These are phyloP conservation scores for Coniella vitis DNA, from an alignment of 2,329 filamentous ascomycete species.

Conservation along the genomic window DNA sequence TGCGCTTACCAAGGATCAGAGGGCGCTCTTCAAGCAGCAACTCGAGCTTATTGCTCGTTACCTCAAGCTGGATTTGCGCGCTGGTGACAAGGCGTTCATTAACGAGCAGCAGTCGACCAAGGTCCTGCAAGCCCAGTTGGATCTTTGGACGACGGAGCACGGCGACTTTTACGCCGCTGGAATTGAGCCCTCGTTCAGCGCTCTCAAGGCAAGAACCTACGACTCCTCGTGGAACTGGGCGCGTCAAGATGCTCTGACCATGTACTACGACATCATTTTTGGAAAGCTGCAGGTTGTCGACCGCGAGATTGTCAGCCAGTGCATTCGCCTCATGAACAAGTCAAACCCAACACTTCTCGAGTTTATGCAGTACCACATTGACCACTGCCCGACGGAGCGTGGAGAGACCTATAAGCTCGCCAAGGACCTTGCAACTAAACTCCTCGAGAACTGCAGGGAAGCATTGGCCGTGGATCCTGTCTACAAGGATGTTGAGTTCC, in stretches of 20 bases:
- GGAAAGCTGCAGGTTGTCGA: slow-evolving; percentile 88
- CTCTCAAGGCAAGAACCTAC: slow-evolving; percentile 90
- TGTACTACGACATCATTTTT: slow-evolving; percentile 99
- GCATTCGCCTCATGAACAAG: slow-evolving; percentile 98
- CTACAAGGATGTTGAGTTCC: slow-evolving; percentile 92
- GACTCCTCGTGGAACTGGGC: slow-evolving; percentile 99
- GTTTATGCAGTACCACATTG: slow-evolving; percentile 99
- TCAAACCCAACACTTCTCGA: slow-evolving; percentile 93
- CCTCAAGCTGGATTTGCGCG: slow-evolving; percentile 91
- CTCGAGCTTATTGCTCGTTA: slow-evolving; percentile 92
- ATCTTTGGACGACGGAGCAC: slow-evolving; percentile 92
- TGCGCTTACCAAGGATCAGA: slow-evolving; percentile 93
- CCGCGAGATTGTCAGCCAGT: slow-evolving; percentile 96
- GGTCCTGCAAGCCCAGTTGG: slow-evolving; percentile 84
- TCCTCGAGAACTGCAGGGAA: slow-evolving; percentile 97
- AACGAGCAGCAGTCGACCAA: slow-evolving; percentile 78
- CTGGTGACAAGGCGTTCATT: slow-evolving; percentile 91
- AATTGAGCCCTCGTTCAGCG: slow-evolving; percentile 89
- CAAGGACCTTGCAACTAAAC: slow-evolving; percentile 84
- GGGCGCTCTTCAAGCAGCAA: slow-evolving; percentile 95
- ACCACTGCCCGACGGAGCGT: slow-evolving; percentile 93
- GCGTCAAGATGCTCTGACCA: slow-evolving; percentile 90
- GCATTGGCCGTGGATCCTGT: slow-evolving; percentile 76
- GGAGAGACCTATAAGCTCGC: slow-evolving; percentile 98
- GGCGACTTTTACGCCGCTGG: slow-evolving; percentile 93